phyloP scores from a whole-genome alignment of 2,329 filamentous ascomycete species.

The Colletotrichum sublineola region DNA sequence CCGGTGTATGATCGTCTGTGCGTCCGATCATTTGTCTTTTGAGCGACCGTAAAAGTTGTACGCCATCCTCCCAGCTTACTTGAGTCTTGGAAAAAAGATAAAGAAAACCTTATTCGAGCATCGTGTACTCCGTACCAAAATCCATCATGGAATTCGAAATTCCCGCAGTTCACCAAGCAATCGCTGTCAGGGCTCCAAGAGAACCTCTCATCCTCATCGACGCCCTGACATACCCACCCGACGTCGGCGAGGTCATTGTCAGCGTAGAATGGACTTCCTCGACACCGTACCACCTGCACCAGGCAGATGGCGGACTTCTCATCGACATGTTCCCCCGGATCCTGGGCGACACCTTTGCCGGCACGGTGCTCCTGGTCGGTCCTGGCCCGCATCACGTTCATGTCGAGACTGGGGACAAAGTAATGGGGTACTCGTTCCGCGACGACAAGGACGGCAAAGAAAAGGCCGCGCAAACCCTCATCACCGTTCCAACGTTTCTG shows the following conservation, averaged over 20 bases:
- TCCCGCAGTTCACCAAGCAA: constrained; percentile 46
- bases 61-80: not conserved
- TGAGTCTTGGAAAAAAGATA: not conserved
- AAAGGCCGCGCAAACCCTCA: constrained; percentile 68
- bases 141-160: constrained; percentile 41
- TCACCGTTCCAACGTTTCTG: constrained; percentile 64
- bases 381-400: constrained; percentile 47
- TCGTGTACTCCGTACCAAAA: no score
- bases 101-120: not conserved
- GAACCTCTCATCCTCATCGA: constrained; percentile 45
- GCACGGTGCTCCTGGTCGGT: constrained; percentile 66
- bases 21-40: not conserved
- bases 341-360: constrained; percentile 65
- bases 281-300: constrained; percentile 72
- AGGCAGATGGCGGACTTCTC: constrained; percentile 70
- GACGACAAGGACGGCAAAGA: constrained; percentile 58
- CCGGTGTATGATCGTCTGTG: constrained; percentile 7
- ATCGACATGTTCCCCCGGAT: constrained; percentile 62
- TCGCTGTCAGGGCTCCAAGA: constrained; percentile 45
- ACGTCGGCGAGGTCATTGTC: constrained; percentile 64
- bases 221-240: constrained; percentile 50
- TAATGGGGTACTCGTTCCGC: constrained; percentile 68
- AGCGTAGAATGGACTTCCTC: constrained; percentile 71
- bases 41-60: not conserved
- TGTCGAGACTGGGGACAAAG: constrained; percentile 66